Conservation (phyloP, 1,284 basidiomycete genomes). For the Porodaedalea pini region DNA sequence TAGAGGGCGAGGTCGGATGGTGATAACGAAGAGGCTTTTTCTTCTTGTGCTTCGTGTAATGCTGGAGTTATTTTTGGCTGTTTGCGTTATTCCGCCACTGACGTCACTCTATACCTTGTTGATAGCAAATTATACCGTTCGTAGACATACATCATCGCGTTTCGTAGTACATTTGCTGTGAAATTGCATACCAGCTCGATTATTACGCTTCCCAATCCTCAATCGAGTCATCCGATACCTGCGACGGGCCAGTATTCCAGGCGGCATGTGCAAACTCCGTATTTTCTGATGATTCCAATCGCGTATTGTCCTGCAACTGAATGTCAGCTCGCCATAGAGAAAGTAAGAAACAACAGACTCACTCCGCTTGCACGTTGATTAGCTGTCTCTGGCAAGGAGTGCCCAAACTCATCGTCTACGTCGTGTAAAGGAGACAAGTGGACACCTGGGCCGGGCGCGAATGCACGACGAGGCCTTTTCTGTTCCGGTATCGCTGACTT, state of each 20-base stretch:
- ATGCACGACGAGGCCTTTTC: constrained; percentile 23
- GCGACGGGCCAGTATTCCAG: constrained; percentile 29
- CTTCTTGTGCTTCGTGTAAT: neutral
- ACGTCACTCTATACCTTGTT: neutral
- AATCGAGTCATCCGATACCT: constrained; percentile 46
- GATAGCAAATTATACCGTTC: neutral
- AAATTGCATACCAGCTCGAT: neutral
- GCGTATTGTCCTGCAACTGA: neutral
- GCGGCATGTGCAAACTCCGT: neutral
- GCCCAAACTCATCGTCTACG: neutral
- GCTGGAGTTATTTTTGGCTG: neutral
- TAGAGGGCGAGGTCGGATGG: constrained; percentile 70
- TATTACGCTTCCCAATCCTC: constrained; percentile 45
- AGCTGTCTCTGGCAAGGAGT: neutral
- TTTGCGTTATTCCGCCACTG: neutral
- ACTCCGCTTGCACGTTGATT: neutral
- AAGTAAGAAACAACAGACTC: neutral
- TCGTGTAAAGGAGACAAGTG: constrained; percentile 46
- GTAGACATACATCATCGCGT: neutral
- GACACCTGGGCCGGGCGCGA: constrained; percentile 43
- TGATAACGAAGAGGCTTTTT: constrained; percentile 28
- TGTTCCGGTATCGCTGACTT: neutral
- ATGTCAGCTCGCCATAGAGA: neutral
- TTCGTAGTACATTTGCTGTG: neutral
- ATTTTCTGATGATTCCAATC: neutral